A percentile compares a stretch with the other conserved stretches of the same genome.
Evolutionary conservation across 2,329 filamentous ascomycete genomes (phyloP).

Genomic region (Thelonectria discophora): DNA sequence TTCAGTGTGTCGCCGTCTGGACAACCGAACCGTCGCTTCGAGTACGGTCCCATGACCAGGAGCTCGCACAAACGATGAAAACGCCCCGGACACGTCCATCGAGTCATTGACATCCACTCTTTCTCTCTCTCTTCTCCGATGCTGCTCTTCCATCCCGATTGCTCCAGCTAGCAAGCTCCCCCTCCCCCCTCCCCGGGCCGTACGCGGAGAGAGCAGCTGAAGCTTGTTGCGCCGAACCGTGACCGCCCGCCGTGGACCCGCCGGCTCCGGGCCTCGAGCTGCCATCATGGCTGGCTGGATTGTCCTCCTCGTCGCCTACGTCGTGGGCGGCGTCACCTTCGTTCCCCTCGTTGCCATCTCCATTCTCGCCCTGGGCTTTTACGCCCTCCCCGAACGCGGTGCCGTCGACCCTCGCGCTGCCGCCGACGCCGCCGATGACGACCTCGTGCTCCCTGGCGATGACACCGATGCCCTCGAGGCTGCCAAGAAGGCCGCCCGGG

Average conservation of each 20-base stretch:
- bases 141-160: conserved; percentile 17
- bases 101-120: conserved; percentile 11
- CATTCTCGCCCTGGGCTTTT: conserved; percentile 72
- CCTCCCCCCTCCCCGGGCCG: conserved; percentile 5
- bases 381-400: conserved; percentile 68
- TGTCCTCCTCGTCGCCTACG: conserved; percentile 76
- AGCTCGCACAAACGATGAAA: conserved; percentile 9
- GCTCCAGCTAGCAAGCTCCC: conserved; percentile 19
- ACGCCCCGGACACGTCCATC: neutral
- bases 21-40: neutral
- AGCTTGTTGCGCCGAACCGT: conserved; percentile 10
- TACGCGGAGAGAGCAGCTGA: conserved; percentile 8
- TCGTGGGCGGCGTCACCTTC: conserved; percentile 89
- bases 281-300: conserved; percentile 61
- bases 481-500: conserved; percentile 65
- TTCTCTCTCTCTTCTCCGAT: conserved; percentile 8
- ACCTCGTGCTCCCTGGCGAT: conserved; percentile 68
- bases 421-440: conserved; percentile 43
- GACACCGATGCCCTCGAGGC: conserved; percentile 71
- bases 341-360: conserved; percentile 74
- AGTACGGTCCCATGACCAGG: conserved; percentile 22
- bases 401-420: conserved; percentile 47
- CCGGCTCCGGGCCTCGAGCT: conserved; percentile 28
- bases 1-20: neutral
- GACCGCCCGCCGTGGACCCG: conserved; percentile 30